A percentile compares a stretch with the other conserved stretches of the same genome.
phyloP scores from a whole-genome alignment of 306 rosid species.

The Cicer chorassanicum region DNA sequence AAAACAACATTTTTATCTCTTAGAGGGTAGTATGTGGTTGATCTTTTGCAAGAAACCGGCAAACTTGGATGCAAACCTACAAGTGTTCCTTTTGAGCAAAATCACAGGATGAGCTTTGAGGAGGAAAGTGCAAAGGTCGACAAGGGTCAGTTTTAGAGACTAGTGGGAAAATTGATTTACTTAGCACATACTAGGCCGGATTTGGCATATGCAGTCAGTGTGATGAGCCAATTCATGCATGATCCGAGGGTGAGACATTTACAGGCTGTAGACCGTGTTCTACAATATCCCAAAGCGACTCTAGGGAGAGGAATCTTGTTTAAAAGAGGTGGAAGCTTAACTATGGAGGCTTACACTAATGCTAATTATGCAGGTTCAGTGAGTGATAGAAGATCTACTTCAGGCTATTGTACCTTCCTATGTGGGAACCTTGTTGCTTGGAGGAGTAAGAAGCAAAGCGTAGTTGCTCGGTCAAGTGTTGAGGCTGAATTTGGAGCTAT shows the following conservation, averaged over 20 bases:
- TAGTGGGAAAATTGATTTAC: neutral
- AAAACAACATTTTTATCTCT: neutral
- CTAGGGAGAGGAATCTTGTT: neutral
- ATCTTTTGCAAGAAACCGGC: neutral
- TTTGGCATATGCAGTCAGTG: neutral
- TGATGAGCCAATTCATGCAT: neutral
- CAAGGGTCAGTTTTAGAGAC: too few relatives aligned
- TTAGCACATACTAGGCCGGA: neutral
- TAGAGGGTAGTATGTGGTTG: neutral
- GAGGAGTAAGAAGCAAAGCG: too few relatives aligned
- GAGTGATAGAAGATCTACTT: neutral
- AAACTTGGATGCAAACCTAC: neutral
- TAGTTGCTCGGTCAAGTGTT: too few relatives aligned
- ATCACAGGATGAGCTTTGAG: too few relatives aligned
- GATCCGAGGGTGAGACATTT: neutral
- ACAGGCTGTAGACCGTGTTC: neutral
- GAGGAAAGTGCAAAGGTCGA: too few relatives aligned
- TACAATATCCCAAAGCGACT: neutral
- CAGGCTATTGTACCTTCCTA: neutral
- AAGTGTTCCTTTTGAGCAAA: too few relatives aligned
- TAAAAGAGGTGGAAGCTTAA: neutral
- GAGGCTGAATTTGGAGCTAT: too few relatives aligned
- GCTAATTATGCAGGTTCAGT: neutral
- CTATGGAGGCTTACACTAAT: neutral
- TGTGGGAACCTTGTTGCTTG: neutral